Conservation (phyloP, 1,139 yeast genomes). For the Geotrichum klebahnii region DNA sequence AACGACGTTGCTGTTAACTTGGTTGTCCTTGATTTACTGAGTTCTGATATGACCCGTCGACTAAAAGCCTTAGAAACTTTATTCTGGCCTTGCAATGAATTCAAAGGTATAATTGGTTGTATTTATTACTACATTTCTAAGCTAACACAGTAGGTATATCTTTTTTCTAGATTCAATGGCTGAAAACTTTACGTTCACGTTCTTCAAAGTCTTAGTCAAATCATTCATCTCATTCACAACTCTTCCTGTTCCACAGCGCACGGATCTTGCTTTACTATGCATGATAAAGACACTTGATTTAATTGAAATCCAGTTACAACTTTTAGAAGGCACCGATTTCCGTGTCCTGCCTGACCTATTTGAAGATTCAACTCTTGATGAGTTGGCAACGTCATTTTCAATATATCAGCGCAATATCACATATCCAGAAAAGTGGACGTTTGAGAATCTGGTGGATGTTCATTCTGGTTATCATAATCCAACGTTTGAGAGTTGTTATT, state of each 20-base stretch:
- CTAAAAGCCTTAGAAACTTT: background rate
- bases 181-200: background rate
- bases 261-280: background rate
- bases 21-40: slow-evolving; percentile 3
- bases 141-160: too few relatives aligned
- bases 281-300: background rate
- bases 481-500: too few relatives aligned
- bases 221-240: background rate
- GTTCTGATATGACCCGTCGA: background rate
- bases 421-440: too few relatives aligned
- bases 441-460: too few relatives aligned
- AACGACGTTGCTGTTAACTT: slow-evolving; percentile 3
- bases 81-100: background rate
- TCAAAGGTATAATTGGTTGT: background rate
- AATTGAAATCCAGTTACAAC: background rate
- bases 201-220: background rate
- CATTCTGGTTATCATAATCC: too few relatives aligned
- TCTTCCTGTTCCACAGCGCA: background rate
- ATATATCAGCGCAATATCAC: too few relatives aligned
- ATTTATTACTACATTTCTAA: too few relatives aligned
- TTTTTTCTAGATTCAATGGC: background rate
- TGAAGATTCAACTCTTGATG: too few relatives aligned
- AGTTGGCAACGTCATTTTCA: too few relatives aligned
- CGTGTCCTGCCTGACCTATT: too few relatives aligned
- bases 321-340: background rate